Conservation (phyloP, 306 rosid species). For the Lathyrus oleraceus region DNA sequence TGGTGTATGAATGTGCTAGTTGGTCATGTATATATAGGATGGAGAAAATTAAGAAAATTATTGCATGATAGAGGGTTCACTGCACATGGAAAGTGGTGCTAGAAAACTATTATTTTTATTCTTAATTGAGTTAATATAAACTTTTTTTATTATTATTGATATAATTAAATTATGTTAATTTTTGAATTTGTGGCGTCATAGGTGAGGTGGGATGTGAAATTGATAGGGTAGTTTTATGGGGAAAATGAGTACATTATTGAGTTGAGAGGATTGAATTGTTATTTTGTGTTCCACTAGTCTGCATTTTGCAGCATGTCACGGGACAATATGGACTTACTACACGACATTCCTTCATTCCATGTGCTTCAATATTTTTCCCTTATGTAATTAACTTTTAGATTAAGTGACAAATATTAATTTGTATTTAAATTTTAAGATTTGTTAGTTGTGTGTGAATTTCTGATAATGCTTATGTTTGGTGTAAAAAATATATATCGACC, state of each 20-base stretch:
- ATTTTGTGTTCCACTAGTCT: neutral
- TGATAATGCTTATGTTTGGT: no score
- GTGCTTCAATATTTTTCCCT: neutral
- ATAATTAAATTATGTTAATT: no score
- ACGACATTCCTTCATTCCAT: neutral
- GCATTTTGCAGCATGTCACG: no score
- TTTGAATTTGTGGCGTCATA: neutral
- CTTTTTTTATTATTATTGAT: no score
- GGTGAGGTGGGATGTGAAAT: neutral
- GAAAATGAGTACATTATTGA: conserved; percentile 28
- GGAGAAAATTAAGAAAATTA: neutral
- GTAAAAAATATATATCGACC: no score
- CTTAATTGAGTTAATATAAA: neutral
- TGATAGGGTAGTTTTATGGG: neutral
- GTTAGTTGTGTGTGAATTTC: no score
- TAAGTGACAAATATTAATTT: no score
- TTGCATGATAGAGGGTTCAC: conserved; percentile 24
- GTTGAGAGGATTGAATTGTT: neutral
- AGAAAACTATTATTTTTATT: conserved; percentile 21
- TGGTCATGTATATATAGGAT: conserved; percentile 10
- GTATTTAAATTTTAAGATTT: no score
- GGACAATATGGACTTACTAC: no score
- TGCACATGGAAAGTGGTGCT: conserved; percentile 33
- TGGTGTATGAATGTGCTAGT: conserved; percentile 19
- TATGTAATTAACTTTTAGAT: no score